A percentile compares a stretch with the other conserved stretches of the same genome.
These are phyloP conservation scores for Fusarium oxysporum DNA, from an alignment of 2,329 filamentous ascomycete genomes.

Conservation along the genomic window DNA sequence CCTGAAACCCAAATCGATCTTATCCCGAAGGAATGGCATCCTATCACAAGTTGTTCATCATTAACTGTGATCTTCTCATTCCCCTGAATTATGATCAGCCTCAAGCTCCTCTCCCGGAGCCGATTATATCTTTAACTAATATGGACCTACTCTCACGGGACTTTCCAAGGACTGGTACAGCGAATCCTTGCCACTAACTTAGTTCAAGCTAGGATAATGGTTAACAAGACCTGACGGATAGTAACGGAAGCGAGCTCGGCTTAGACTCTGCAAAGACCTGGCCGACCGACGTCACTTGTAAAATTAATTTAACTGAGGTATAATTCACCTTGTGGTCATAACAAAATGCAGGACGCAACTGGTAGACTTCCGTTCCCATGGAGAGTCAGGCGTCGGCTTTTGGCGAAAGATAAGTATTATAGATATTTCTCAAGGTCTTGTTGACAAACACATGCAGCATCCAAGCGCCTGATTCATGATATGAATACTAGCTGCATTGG, in stretches of 20 bases:
- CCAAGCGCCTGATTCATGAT: rapidly evolving
- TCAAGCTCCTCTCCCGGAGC: neutral
- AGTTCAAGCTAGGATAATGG: neutral
- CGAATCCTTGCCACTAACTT: neutral
- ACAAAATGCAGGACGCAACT: no score
- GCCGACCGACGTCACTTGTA: no score
- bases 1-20: neutral
- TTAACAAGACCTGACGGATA: neutral
- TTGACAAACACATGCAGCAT: rapidly evolving
- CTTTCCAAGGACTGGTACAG: neutral
- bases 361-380: neutral
- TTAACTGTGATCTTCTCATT: neutral
- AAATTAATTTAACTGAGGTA: no score
- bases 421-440: rapidly evolving
- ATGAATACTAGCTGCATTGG: neutral
- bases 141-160: neutral
- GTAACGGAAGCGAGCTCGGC: neutral
- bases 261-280: no score
- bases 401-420: rapidly evolving
- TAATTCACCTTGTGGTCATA: no score
- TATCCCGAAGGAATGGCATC: neutral
- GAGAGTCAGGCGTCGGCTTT: no score
- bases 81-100: neutral
- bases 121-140: rapidly evolving
- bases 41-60: rapidly evolving